Evolutionary conservation across 768 basidiomycete genomes (phyloP).

Genomic region (Russula dissimulans): DNA sequence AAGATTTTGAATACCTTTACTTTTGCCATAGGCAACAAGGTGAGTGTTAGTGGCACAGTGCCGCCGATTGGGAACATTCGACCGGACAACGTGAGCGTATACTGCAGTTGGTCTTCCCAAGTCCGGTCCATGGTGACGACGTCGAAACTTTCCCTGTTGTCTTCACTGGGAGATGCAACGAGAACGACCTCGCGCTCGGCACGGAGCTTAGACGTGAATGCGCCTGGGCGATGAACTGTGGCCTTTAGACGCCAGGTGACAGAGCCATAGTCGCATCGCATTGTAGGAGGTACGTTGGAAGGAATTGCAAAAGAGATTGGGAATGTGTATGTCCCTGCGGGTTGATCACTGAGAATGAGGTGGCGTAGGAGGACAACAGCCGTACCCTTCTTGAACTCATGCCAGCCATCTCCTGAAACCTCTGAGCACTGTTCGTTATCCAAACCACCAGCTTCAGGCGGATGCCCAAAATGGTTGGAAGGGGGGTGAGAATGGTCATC

Average conservation of each 20-base stretch:
- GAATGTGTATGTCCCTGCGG: conserved; percentile 85
- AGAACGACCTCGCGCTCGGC: conserved; percentile 65
- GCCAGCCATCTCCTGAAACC: conserved; percentile 52
- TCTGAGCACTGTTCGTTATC: conserved; percentile 31
- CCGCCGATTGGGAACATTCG: conserved; percentile 82
- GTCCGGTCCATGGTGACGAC: conserved; percentile 77
- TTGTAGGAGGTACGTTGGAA: conserved; percentile 63
- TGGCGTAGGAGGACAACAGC: not conserved
- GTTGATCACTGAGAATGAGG: not conserved
- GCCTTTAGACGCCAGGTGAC: conserved; percentile 78
- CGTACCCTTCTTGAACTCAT: conserved; percentile 79
- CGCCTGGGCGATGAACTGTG: conserved; percentile 72
- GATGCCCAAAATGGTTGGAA: conserved; percentile 28
- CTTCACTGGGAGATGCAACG: conserved; percentile 68
- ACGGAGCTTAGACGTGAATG: conserved; percentile 62
- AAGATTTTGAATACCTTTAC: conserved; percentile 69
- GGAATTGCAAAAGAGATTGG: conserved; percentile 90
- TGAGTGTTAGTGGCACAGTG: conserved; percentile 66
- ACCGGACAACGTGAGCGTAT: conserved; percentile 63
- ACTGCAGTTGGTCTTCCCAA: conserved; percentile 86
- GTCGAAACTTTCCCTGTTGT: conserved; percentile 72
- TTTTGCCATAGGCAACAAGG: conserved; percentile 76
- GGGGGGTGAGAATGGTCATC: conserved; percentile 25
- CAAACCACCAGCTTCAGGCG: conserved; percentile 30
- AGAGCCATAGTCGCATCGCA: conserved; percentile 65